Evolutionary conservation across 441 rosid species (phyloP), one percentile per base, ranked within the genome.

Genomic region (Erodium texanum): DNA sequence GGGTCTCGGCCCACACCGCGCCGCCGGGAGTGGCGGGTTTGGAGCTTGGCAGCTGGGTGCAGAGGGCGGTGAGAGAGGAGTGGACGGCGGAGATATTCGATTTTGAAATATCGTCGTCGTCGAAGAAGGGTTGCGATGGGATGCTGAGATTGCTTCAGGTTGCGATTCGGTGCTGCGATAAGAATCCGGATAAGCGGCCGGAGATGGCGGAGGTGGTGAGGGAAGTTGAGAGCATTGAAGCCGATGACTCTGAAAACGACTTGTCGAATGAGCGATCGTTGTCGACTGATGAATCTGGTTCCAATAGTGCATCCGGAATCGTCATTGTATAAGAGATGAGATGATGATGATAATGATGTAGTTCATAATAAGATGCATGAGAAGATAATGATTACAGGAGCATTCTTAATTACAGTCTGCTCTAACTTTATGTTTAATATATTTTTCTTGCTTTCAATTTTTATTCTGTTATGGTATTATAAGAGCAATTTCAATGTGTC

Each of bases 11-110:
- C 16, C 34, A 76, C 48, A 72, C 83, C 0, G 83, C 92, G 22
- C 85, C 92, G 9, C 77, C 83, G 2, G 89, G 84, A 22, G 54
- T 72, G 71, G 74, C 74, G 24, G 84, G 84, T 5, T 85, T 74
- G 8, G 87, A 87, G 52, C 88, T 85, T 1, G 56, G 77, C 67
- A 79, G 78, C 18, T 84, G 92, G 92, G 88, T 87, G 66, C 76
- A 79, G 50, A 38, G 86, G 69, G 89, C 92, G 0, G 86, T 85
- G 11, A 79, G 86, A 36, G 92, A 87, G 72, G 88, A 85, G 70
- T 85, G 92, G 92, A 85, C 89, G 7, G 84, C 82, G 0, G 92
- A 87, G 85, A 81, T 87, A 24, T 79, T 84, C 19, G 89, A 87
- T 41, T 7, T 41, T 7, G 92, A 87, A 79, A 75, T 87, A 58